Base-by-base conservation (phyloP, 768 basidiomycete species). In the Suillus fuscotomentosus region DNA sequence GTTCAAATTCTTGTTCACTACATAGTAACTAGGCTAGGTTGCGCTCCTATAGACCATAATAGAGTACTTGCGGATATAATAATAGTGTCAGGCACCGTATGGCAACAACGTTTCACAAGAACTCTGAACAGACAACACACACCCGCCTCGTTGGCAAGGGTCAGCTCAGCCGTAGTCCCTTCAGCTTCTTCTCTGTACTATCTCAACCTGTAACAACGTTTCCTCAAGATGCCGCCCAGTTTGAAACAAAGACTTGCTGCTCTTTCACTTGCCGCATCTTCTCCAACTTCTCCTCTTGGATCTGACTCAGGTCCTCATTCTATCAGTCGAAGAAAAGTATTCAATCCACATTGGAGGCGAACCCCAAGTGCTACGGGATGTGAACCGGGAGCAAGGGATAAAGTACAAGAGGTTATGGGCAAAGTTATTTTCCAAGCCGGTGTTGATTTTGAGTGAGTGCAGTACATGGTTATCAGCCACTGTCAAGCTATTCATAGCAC, bases 341-440 rank as follows among this genome's bases (percentile, higher is more conserved):
- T 87, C 71, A 83, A 77, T 31, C 78, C 84, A 4, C 82, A 86
- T 2, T 88, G 88, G 84, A 87, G 80, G 68, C 78, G 79, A 57
- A 72, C 67, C 57, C 75, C 72, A 42, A 68, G 68, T 47, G 70
- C 65, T 4, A 67, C 67, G 60, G 69, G 66, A 63, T 62, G 70
- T 61, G 73, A 72, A 65, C 72, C 73, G 60, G 69, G 68, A 69
- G 75, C 65, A 8, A 70, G 71, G 53, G 82, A 86, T 51, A 79
- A 77, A 65, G 75, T 92, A 14, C 88, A 91, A 66, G 84, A 87
- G 17, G 83, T 90, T 36, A 84, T 95, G 80, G 72, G 78, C 45
- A 86, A 80, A 73, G 81, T 95, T 78, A 92, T 95, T 53, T 94
- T 91, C 70, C 93, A 94, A 73, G 94, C 94, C 51, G 94, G 94